Base-by-base conservation (phyloP, 169 alveolate genomes). In the Plasmodium reichenowi region DNA sequence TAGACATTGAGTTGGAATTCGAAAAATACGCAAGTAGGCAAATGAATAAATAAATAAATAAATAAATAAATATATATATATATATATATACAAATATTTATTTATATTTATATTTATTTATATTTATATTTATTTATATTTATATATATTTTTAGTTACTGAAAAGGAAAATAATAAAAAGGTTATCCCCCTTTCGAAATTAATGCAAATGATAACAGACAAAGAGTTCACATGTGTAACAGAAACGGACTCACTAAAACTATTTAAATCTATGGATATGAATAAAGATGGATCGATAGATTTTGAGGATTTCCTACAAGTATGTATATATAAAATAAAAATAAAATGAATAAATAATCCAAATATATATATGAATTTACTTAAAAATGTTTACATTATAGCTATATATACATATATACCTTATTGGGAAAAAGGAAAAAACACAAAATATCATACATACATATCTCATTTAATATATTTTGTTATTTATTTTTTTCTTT, bases 1-100 rank as follows among this genome's bases (percentile, higher is more conserved):
- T 93, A 12, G 95, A 93, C 73, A 54, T 93, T 13, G 94, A 93
- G 62, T 73, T 93, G 74, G 95, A 93, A 64, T 93, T 93, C 54
- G 93, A 93, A 20, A 88, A 93, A 29, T 87, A 89, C 47, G 94
- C 95, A 15, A 74, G 94, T 92, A 72, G 58, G 89, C 8, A 60
- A 60, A 59, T 6, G 20, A 59, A 59, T 10, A 59, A 59, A 59
- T 10, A 60, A 60, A 60, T 4, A 59, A 64, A 64, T 64, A 3
- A 32, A 4, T 26, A 60, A 5, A 60, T 60, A 60, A 9, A 17
- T 60, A 20, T 26, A 60, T 60, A 60, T 20, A 26, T 60, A 60
- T 26, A 59, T 59, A 59, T 17, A 17, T 59, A 17, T 17, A 59
- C 17, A 59, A 3, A 59, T 59, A 60, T 60, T 20, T 60, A 60